Evolutionary conservation across 352 stramenopile genomes (phyloP).

Genomic region (Thalassiosira livingstoniorum): DNA sequence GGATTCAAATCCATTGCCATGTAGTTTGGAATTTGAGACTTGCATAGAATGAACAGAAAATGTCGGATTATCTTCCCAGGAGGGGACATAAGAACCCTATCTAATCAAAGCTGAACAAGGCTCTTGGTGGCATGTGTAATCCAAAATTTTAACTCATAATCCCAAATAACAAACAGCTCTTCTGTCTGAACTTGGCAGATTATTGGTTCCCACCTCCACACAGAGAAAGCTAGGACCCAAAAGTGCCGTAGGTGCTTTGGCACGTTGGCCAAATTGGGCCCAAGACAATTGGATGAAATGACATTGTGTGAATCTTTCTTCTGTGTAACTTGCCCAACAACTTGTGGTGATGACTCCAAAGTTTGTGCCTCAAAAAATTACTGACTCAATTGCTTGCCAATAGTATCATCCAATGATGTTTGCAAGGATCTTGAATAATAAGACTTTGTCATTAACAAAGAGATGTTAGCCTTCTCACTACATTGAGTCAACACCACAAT

Average conservation of each 20-base stretch:
- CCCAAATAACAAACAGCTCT: too few relatives aligned
- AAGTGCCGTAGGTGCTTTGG: neutral
- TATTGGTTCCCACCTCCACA: neutral
- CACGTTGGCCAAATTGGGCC: neutral
- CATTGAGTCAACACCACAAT: neutral
- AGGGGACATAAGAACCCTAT: too few relatives aligned
- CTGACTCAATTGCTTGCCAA: neutral
- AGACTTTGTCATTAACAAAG: conserved; percentile 23
- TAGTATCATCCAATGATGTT: conserved; percentile 19
- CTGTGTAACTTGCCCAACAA: neutral
- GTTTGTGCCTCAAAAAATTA: neutral
- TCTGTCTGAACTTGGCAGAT: too few relatives aligned
- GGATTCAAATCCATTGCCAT: too few relatives aligned
- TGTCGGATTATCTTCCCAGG: too few relatives aligned
- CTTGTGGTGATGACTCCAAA: neutral
- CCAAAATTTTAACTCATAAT: too few relatives aligned
- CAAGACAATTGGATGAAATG: neutral
- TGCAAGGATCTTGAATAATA: conserved; percentile 13
- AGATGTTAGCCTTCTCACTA: neutral
- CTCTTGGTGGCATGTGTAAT: too few relatives aligned
- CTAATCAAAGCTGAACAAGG: too few relatives aligned
- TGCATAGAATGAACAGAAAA: too few relatives aligned
- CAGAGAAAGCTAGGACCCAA: conserved; percentile 7
- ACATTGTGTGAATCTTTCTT: neutral
- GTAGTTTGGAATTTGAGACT: too few relatives aligned